Conservation (phyloP, 495 filamentous ascomycete genomes). For the Podospora pseudopauciseta region DNA sequence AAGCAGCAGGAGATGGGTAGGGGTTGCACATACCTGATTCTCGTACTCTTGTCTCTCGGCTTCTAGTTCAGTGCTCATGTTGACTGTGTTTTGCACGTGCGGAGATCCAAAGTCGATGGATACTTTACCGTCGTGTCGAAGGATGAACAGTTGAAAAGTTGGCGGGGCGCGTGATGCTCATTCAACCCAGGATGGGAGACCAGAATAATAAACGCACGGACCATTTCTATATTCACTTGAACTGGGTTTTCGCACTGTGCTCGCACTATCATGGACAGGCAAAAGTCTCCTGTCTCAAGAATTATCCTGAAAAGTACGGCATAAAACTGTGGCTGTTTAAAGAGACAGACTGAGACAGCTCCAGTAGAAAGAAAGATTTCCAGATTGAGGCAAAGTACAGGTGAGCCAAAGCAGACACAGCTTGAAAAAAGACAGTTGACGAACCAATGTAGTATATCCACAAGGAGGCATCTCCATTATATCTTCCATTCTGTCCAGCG, state of each 20-base stretch:
- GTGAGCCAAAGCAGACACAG: no score
- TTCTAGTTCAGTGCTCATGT: constrained; percentile 53
- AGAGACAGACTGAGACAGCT: no score
- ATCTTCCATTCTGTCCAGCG: no score
- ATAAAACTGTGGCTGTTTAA: no score
- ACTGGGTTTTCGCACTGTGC: background rate
- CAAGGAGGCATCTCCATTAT: no score
- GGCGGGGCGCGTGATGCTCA: background rate
- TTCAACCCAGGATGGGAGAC: background rate
- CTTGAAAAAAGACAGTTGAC: no score
- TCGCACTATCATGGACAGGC: background rate
- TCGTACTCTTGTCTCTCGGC: constrained; percentile 78
- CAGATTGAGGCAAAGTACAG: no score
- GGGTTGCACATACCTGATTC: constrained; percentile 58
- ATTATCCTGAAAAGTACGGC: background rate
- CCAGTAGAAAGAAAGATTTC: no score
- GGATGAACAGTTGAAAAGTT: background rate
- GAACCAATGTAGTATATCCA: no score
- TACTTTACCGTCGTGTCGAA: background rate
- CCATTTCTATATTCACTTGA: background rate
- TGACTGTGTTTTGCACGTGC: background rate
- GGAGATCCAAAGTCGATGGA: background rate
- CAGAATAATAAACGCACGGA: background rate
- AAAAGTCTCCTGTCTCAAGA: background rate
- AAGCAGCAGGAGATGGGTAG: background rate